These are phyloP conservation scores for Jaminaea rosea DNA, from an alignment of 1,284 basidiomycete species.

Conservation along the genomic window DNA sequence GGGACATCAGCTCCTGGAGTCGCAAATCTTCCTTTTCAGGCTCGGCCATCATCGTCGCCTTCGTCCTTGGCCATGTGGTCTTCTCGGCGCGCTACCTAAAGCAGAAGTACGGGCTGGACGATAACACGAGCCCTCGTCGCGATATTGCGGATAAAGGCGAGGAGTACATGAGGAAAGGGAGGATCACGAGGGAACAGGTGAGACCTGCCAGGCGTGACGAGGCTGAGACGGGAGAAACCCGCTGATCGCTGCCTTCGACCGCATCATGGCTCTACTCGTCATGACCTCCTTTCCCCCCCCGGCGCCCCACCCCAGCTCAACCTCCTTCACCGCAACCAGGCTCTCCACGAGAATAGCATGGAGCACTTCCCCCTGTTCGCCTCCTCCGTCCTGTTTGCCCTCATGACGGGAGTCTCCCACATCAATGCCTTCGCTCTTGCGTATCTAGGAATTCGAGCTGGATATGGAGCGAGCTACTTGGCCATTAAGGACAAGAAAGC, in stretches of 20 bases:
- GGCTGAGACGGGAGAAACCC: too few species aligned
- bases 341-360: not conserved
- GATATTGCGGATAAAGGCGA: not conserved
- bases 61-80: not conserved
- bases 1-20: too few species aligned
- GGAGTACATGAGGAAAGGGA: not conserved
- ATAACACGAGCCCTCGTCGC: not conserved
- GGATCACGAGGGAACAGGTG: not conserved
- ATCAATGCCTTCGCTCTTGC: not conserved
- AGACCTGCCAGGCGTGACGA: too few species aligned
- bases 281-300: too few species aligned
- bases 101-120: not conserved
- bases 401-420: not conserved
- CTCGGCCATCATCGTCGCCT: not conserved
- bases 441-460: not conserved
- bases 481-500: not conserved
- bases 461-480: not conserved
- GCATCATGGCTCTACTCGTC: too few species aligned
- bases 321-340: not conserved
- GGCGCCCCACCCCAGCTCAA: not conserved
- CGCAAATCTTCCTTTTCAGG: too few species aligned
- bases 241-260: too few species aligned
- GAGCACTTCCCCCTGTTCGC: not conserved
- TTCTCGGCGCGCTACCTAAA: not conserved
- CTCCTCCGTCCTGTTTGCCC: not conserved